Evolutionary conservation across 2,329 filamentous ascomycete genomes (phyloP), one percentile per base, ranked within the genome.

Genomic region (Alternaria gansuensis): DNA sequence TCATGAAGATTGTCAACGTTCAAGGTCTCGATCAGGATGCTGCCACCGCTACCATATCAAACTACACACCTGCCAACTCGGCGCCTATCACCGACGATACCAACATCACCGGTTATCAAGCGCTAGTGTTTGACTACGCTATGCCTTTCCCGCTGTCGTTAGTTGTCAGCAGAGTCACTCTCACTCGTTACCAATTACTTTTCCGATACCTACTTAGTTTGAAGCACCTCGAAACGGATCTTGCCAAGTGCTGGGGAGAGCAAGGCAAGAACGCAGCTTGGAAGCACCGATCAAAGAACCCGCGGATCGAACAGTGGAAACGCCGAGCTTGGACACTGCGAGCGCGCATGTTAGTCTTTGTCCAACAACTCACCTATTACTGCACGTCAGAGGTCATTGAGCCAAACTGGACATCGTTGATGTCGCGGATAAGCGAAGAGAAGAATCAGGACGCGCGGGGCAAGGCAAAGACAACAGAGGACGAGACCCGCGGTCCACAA

Each of bases 321-420:
- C 87, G 93, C 39, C 86, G 92, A 29, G 92, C 94, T 0, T 98
- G 92, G 89, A 97, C 92, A 3, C 80, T 99, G 57, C 87, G 95
- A 33, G 92, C 93, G 3, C 87, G 95, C 46, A 99, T 99, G 95
- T 83, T 98, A 8, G 92, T 97, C 8, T 99, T 98, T 73, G 92
- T 98, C 2, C 95, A 99, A 78, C 95, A 99, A 76, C 83, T 98
- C 36, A 85, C 97, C 5, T 99, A 98, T 78, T 99, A 97, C 76
- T 98, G 93, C 79, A 98, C 95, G 0, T 88, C 92, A 1, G 95
- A 99, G 78, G 95, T 99, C 53, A 96, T 99, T 54, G 95, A 99
- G 77, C 95, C 94, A 3, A 98, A 98, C 77, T 99, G 95, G 95
- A 88, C 92, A 66, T 90, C 88, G 46, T 87, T 99, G 61, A 97